Base-by-base conservation (phyloP, 2,329 filamentous ascomycete species). In the Arthrinium puccinioides region DNA sequence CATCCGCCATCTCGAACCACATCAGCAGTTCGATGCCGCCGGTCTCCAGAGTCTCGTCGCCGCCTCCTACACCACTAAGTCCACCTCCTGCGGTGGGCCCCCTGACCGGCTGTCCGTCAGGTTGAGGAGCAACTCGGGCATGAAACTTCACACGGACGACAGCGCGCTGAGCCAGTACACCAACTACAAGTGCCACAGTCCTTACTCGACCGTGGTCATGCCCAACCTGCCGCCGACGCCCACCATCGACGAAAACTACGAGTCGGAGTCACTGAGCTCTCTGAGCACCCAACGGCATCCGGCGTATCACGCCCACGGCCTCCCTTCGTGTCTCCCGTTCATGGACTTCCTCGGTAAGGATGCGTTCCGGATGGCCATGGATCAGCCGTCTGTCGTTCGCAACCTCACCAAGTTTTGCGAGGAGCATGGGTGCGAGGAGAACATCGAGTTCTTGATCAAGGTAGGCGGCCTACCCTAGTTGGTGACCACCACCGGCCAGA, bases 401-500 rank as follows among this genome's bases (percentile, higher is more conserved):
- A 62, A 67, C 21, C 53, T 78, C 15, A 59, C 65, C 38, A 62
- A 60, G 29, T 77, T 74, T 49, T 69, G 71, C n/a, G 62, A 67
- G 32, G 60, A 52, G 21, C 56, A 60, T 21, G 61, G 67, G 23
- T 65, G 62, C 38, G 66, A 62, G 2, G 65, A 73, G 37, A 69
- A 73, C 41, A 56, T 78, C 39, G 70, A 68, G 38, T 74, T 72
- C 37, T 54, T 74, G 16, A 57, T 69, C 37, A 70, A 69, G 55
- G 67, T 71, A 38, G 41, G 60, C 51, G 18, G 6, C 14, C 6
- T 7, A 6, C 5, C 9, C 18, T 19, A n/a, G 11, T 21, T 29
- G 9, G 9, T n/a, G 36, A 11, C 29, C 10, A 14, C n/a, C 8
- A 16, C 11, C 7, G 21, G 13, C n/a, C 14, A 20, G 18, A 37